Conservation (phyloP, 192 early-diverging fungal species). For the Phycomyces nitens region DNA sequence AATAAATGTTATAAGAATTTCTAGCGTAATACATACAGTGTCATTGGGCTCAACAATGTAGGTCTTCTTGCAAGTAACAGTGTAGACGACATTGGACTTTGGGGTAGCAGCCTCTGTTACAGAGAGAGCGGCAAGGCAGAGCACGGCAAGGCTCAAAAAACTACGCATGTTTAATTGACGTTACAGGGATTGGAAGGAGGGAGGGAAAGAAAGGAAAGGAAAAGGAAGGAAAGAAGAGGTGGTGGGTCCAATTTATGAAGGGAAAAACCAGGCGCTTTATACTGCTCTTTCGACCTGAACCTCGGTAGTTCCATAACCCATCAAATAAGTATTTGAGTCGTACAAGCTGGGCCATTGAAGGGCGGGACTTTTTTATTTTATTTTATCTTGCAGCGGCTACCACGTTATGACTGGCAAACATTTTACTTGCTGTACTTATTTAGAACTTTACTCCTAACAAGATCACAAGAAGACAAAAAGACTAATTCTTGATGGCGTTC, state of each 20-base stretch:
- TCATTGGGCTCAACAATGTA: conserved; percentile 18
- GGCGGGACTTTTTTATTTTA: too few species aligned
- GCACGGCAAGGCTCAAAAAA: background rate
- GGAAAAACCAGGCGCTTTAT: too few species aligned
- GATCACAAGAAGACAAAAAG: too few species aligned
- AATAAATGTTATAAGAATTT: background rate
- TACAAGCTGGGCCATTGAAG: too few species aligned
- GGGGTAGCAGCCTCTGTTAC: conserved; percentile 6
- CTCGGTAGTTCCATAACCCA: too few species aligned
- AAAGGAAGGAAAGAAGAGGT: background rate
- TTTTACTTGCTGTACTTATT: too few species aligned
- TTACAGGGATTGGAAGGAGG: background rate
- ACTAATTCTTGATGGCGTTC: too few species aligned
- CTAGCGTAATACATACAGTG: conserved; percentile 16
- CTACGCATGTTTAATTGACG: background rate
- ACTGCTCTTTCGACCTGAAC: too few species aligned
- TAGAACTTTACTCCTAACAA: too few species aligned
- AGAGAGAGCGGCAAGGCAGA: conserved; percentile 1
- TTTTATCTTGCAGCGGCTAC: too few species aligned
- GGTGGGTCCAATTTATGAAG: background rate
- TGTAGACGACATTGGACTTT: conserved; percentile 3
- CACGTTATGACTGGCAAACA: too few species aligned
- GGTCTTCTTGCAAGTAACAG: conserved; percentile 11
- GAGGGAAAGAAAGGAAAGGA: background rate
- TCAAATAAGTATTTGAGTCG: too few species aligned